phyloP scores from a whole-genome alignment of 768 basidiomycete species.

The Asterophora lycoperdoides region DNA sequence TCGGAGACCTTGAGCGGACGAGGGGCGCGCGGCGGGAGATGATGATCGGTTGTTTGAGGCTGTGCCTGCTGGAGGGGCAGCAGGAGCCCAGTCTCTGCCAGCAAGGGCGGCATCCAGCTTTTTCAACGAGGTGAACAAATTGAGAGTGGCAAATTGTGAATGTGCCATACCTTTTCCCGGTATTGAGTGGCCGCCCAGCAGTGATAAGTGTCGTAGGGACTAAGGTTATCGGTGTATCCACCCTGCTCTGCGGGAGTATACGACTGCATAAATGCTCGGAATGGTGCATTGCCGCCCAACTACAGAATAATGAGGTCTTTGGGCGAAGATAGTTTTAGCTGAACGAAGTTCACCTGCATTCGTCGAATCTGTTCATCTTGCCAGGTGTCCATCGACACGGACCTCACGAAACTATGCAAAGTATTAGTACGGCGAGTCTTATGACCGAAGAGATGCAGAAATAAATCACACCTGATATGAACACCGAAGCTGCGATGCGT shows the following conservation, averaged over 20 bases:
- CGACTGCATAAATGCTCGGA: slow-evolving; percentile 71
- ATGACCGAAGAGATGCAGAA: slow-evolving; percentile 11
- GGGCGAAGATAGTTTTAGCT: not conserved
- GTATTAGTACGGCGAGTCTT: slow-evolving; percentile 15
- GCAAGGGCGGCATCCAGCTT: slow-evolving; percentile 78
- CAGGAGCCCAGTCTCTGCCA: slow-evolving; percentile 76
- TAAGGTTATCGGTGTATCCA: slow-evolving; percentile 62
- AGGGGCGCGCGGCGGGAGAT: slow-evolving; percentile 53
- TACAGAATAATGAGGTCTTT: slow-evolving; percentile 26
- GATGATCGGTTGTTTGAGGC: slow-evolving; percentile 35
- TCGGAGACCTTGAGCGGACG: slow-evolving; percentile 78
- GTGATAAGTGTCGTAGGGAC: slow-evolving; percentile 77
- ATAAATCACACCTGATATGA: slow-evolving; percentile 65
- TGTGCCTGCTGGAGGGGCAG: slow-evolving; percentile 55
- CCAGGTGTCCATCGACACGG: slow-evolving; percentile 97
- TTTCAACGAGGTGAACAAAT: slow-evolving; percentile 18
- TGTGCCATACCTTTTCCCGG: slow-evolving; percentile 74
- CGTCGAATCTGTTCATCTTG: slow-evolving; percentile 80
- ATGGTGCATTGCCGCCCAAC: slow-evolving; percentile 86
- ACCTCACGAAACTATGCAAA: slow-evolving; percentile 74
- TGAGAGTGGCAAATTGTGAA: slow-evolving; percentile 2
- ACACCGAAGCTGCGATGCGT: slow-evolving; percentile 89
- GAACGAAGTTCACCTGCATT: slow-evolving; percentile 66
- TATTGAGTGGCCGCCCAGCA: slow-evolving; percentile 95
- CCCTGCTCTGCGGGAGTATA: slow-evolving; percentile 65